A percentile compares a stretch with the other conserved stretches of the same genome.
These are phyloP conservation scores for Setaria italica DNA, from an alignment of 202 grass and related monocot species.

Conservation along the genomic window DNA sequence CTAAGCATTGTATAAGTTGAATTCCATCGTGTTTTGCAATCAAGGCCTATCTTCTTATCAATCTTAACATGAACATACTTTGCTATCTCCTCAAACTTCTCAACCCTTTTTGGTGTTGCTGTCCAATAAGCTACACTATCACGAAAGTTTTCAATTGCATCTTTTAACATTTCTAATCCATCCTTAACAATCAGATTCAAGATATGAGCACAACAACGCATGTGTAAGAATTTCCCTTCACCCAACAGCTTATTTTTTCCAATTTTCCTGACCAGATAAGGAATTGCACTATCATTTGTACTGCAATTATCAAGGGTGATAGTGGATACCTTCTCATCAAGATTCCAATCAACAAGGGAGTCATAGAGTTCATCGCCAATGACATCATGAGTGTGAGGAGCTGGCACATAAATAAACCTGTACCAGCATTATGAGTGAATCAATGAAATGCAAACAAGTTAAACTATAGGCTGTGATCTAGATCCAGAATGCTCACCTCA, in stretches of 20 bases:
- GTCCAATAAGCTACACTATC: neutral
- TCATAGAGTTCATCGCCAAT: neutral
- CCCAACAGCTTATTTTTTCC: neutral
- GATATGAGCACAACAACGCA: neutral
- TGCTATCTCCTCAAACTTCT: neutral
- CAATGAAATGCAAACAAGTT: too few relatives aligned
- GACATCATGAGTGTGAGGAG: neutral
- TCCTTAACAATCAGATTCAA: neutral
- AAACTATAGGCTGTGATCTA: too few relatives aligned
- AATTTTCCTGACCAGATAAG: too few relatives aligned
- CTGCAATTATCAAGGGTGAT: too few relatives aligned
- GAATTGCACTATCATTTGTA: too few relatives aligned
- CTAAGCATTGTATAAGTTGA: neutral
- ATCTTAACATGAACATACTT: neutral
- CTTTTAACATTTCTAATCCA: neutral
- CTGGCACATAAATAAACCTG: too few relatives aligned
- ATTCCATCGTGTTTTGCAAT: neutral
- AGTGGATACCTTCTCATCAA: slow-evolving; percentile 16
- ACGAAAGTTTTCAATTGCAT: neutral
- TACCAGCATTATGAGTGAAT: too few relatives aligned
- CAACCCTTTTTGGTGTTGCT: neutral
- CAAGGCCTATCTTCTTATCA: neutral
- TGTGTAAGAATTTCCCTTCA: neutral
- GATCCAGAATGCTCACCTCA: too few relatives aligned
- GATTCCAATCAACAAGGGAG: neutral